Base-by-base conservation (phyloP, 2,329 filamentous ascomycete species). In the Teratosphaeria pseudoeucalypti region DNA sequence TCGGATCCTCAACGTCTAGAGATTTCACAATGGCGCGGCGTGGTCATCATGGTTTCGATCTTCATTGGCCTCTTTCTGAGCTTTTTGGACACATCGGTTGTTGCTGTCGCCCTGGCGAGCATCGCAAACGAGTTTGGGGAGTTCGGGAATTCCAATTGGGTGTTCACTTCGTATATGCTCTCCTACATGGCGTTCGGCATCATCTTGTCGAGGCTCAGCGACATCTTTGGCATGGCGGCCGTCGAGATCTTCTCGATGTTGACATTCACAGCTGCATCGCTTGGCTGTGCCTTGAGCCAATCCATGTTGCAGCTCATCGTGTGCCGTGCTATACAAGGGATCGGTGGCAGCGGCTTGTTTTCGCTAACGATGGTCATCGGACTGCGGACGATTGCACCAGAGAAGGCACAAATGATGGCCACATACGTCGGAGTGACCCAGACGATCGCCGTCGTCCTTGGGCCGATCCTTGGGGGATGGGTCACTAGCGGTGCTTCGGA, bases 51-150 rank as follows among this genome's bases (percentile, higher is more conserved):
- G 37, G 37, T 43, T 12, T 43, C 37, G 37, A 43, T 43, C 37
- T 43, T 43, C 37, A 43, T 43, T n/a, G 37, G 37, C 16, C 37
- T 43, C 11, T 82, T 84, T 57, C 75, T 85, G 55, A 80, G 83
- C 32, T 78, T 84, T 65, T 68, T 84, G n/a, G 82, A 85, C 67
- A 78, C 79, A 1, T 82, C 82, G 3, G 84, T 85, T 43, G 79
- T 85, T 1, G 81, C 82, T 1, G 85, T 82, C 12, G 80, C 80
- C 53, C 70, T 85, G 10, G 80, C 80, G 64, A 75, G 74, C n/a
- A 85, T 85, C 54, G 79, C 78, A 1, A 67, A 66, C 16, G 80
- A 85, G 3, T 81, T 85, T 54, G 59, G 75, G 11, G 73, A 75
- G 14, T 64, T 67, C 52, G 59, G 57, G 26, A 57, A 54, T 32